Evolutionary conservation across 2,329 filamentous ascomycete species (phyloP).

Genomic region (Trichoderma sp.): DNA sequence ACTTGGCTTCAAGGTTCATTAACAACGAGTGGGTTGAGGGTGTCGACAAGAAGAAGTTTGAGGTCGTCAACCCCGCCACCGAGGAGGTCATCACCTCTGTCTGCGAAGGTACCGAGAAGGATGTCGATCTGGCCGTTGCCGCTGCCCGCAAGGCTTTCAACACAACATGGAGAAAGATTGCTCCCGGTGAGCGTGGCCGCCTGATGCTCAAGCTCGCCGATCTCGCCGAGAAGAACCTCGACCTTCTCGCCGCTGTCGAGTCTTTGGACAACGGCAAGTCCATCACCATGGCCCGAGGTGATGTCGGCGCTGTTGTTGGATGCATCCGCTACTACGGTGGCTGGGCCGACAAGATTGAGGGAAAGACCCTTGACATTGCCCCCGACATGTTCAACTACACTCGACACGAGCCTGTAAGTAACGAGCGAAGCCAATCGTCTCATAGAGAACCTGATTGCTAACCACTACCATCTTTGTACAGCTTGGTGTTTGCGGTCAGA

Average conservation of each 20-base stretch:
- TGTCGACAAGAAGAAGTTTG: slow-evolving; percentile 85
- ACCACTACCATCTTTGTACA: slow-evolving; percentile 18
- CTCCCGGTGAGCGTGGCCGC: slow-evolving; percentile 68
- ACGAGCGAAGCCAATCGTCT: too few species aligned
- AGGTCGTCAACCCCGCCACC: slow-evolving; percentile 84
- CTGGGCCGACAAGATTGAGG: slow-evolving; percentile 88
- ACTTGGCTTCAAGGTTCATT: slow-evolving; percentile 58
- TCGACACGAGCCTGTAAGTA: slow-evolving; percentile 64
- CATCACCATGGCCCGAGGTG: slow-evolving; percentile 70
- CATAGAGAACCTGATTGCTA: not conserved
- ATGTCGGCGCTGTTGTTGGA: slow-evolving; percentile 65
- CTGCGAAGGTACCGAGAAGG: slow-evolving; percentile 83
- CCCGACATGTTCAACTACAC: slow-evolving; percentile 83
- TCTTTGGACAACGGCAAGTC: slow-evolving; percentile 87
- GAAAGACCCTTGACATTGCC: slow-evolving; percentile 79
- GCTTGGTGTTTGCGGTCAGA: slow-evolving; percentile 78
- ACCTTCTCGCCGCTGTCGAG: slow-evolving; percentile 78
- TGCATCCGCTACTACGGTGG: slow-evolving; percentile 75
- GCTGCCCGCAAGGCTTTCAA: slow-evolving; percentile 87
- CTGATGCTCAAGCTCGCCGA: slow-evolving; percentile 75
- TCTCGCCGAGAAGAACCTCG: slow-evolving; percentile 72
- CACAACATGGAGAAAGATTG: slow-evolving; percentile 64
- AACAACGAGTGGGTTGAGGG: slow-evolving; percentile 83
- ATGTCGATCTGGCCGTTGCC: slow-evolving; percentile 74
- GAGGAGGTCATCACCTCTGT: slow-evolving; percentile 84